Evolutionary conservation across 768 basidiomycete species (phyloP), one percentile per base, ranked within the genome.

Genomic region (Thelephora ganbajun): DNA sequence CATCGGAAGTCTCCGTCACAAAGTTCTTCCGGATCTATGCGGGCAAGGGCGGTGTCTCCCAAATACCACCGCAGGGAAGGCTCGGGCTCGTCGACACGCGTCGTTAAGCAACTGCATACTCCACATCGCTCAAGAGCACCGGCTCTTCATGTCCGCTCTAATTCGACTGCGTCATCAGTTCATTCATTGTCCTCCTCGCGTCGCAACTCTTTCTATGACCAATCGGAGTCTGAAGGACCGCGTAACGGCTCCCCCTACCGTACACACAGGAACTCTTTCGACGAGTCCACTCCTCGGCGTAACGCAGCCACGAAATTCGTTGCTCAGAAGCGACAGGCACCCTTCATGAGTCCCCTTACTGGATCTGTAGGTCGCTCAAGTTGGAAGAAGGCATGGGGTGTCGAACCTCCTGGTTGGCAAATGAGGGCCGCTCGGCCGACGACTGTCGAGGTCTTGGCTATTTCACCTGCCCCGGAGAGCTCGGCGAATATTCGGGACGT

Each of bases 341-440:
- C 85, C 1, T 86, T 87, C 59, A 65, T 67, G 54, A 80, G 74
- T 53, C 79, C 79, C 11, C 64, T 64, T 4, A 67, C 69, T 51
- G 56, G 61, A 14, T 67, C 70, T 3, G 58, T 77, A 44, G 76
- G 82, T 30, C 75, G 79, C 26, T 79, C 82, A 18, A 83, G 83
- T 59, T 91, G 88, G 88, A 89, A 86, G 69, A 88, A 87, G 61
- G 76, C 81, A 6, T 91, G 88, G 88, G 88, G 88, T 0, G 65
- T 80, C 23, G 85, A 90, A 56, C 88, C 87, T 5, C 85, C 87
- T 18, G 87, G 86, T 14, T 89, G 86, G 85, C 80, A 84, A 45
- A 71, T 66, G n/a, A 63, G 64, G 30, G 71, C 75, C 5, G 67
- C 77, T 11, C 62, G 80, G 4, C 83, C 88, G 0, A 26, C 54